These are phyloP conservation scores for Botrytis galanthina DNA, from an alignment of 2,329 filamentous ascomycete genomes.

Conservation along the genomic window DNA sequence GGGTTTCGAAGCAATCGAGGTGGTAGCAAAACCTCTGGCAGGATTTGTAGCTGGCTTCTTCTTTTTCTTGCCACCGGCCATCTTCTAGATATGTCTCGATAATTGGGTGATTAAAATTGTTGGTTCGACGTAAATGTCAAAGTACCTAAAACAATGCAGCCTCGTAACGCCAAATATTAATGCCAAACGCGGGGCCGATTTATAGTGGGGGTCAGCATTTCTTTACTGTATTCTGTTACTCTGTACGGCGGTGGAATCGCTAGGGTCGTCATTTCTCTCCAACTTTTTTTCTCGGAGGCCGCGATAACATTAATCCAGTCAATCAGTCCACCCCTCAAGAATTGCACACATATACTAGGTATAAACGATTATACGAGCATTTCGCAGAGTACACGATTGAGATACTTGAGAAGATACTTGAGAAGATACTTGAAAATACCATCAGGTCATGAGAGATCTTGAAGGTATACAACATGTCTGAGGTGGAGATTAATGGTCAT, in stretches of 20 bases:
- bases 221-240: neutral
- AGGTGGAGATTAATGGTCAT: constrained; percentile 46
- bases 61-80: constrained; percentile 73
- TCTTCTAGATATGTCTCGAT: constrained; percentile 38
- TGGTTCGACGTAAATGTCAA: neutral
- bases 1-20: constrained; percentile 81
- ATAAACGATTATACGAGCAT: neutral
- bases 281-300: neutral
- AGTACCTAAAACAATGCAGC: constrained; percentile 1
- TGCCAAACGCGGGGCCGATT: constrained; percentile 19
- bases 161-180: constrained; percentile 7
- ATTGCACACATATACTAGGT: neutral
- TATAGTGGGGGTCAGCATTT: constrained; percentile 15
- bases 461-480: constrained; percentile 47
- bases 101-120: constrained; percentile 9
- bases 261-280: constrained; percentile 18
- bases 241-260: neutral
- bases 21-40: constrained; percentile 89
- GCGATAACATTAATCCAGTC: constrained; percentile 19
- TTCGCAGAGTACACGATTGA: neutral
- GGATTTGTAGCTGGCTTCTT: constrained; percentile 89
- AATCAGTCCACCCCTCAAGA: neutral
- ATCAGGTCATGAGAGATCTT: constrained; percentile 36
- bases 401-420: neutral
- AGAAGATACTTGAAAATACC: constrained; percentile 3